Base-by-base conservation (phyloP, 345 rosid species). In the Rhodomyrtus tomentosa region DNA sequence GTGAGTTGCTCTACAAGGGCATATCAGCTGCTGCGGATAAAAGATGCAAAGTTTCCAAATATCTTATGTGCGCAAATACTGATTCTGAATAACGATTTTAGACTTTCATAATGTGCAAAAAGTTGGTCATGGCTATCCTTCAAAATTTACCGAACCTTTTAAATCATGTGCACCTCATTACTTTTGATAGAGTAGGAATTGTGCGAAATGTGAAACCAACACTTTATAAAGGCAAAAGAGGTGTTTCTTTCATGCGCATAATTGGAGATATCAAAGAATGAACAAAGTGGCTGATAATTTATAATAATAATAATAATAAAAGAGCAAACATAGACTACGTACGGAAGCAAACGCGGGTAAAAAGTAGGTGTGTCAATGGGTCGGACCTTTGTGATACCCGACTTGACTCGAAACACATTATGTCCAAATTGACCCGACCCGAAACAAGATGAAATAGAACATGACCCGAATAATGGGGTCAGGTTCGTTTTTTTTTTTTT, bases 1-100 rank as follows among this genome's bases (percentile, higher is more conserved):
- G 42, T 8, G 24, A 62, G 38, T 32, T 32, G 74, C 24, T 62
- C 11, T 32, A 29, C 74, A 62, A 32, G 4, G 22, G 42, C 74
- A 62, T 21, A 22, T 32, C 74, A 20, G 0, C 36, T 16, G 24
- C 42, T 18, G 24, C 1, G 1, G 2, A 68, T 5, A 2, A 32
- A 32, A 18, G 36, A 68, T 29, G 5, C 0, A 3, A 68, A 68
- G 4, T 18, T 8, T 6, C 7, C 3, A 32, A 0, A 68, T 27
- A 14, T 16, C 0, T 16, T 5, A 4, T 32, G 5, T 4, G 10
- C 9, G 11, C 11, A 3, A 29, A 7, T 0, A 29, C 21, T 27
- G 3, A 6, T 62, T 62, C 10, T 29, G 7, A 29, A 29, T 16
- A 4, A 14, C 11, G 4, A 3, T 29, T 62, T 62, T 3, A 3